Base-by-base conservation (phyloP, 2,329 filamentous ascomycete species). In the Emmonsiellopsis sp. region DNA sequence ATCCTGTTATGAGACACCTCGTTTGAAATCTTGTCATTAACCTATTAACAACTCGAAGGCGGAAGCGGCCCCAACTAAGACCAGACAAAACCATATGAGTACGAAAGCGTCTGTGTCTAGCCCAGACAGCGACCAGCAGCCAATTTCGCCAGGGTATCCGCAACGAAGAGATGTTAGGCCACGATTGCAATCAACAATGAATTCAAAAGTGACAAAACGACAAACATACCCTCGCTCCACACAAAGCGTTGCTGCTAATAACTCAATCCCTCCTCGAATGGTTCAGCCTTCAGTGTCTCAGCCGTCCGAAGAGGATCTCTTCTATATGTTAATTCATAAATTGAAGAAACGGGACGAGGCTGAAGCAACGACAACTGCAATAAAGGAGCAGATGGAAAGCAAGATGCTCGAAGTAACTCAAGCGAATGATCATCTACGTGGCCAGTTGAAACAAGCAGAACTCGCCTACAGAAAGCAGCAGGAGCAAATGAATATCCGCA, bases 261-360 rank as follows among this genome's bases (percentile, higher is more conserved):
- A 32, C 10, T 13, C n/a, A 32, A 34, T 13, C 21, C 14, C 47
- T 2, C 36, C 10, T 7, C 21, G 11, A 6, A 32, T 31, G 40
- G 36, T 14, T n/a, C 10, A 14, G n/a, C 34, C 47, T 31, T 33
- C 10, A n/a, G 3, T 14, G 9, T 42, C 37, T n/a, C 56, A 59
- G 9, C 52, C 67, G 1, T 64, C 63, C 8, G 69, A 72, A 51
- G 65, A 71, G 33, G 62, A 62, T 34, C 55, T 71, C 6, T 70
- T 70, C 33, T 62, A 68, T 31, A 61, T 71, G 34, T 55, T 72
- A 2, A 68, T 71, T 17, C 54, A 51, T 17, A 67, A 56, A 45
- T 58, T 72, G 21, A 69, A 59, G 42, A 59, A 63, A 47, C 63
- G 69, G 5, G 69, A 71, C 52, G 64, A 71, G 44, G 61, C 60